These are phyloP conservation scores for Sicyos edulis DNA, from an alignment of 306 rosid species.

Conservation along the genomic window DNA sequence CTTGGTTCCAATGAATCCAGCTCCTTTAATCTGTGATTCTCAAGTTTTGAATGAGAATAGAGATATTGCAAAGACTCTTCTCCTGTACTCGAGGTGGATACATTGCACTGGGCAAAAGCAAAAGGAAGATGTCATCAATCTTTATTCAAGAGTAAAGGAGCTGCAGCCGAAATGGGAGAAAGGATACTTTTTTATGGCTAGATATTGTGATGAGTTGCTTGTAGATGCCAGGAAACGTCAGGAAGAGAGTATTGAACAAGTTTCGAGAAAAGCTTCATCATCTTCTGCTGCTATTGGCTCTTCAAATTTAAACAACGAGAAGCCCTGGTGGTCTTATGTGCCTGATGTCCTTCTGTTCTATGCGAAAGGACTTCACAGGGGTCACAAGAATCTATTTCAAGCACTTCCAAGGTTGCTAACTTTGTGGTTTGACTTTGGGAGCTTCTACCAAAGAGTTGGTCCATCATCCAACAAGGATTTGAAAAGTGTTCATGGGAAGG, in stretches of 20 bases:
- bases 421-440: slow-evolving; percentile 96
- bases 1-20: slow-evolving; percentile 57
- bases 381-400: slow-evolving; percentile 92
- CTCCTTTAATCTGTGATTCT: slow-evolving; percentile 48
- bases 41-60: slow-evolving; percentile 65
- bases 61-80: slow-evolving; percentile 81
- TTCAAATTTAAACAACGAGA: slow-evolving; percentile 58
- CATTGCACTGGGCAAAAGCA: slow-evolving; percentile 99
- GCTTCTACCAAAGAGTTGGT: slow-evolving; percentile 61
- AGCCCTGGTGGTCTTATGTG: slow-evolving; percentile 77
- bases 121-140: slow-evolving; percentile 82
- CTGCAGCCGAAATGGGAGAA: slow-evolving; percentile 96
- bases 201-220: slow-evolving; percentile 87
- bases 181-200: slow-evolving; percentile 85
- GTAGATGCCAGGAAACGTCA: slow-evolving; percentile 94
- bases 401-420: slow-evolving; percentile 97
- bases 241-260: slow-evolving; percentile 61
- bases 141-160: slow-evolving; percentile 82
- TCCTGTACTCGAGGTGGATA: slow-evolving; percentile 88
- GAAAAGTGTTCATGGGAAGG: slow-evolving; percentile 52
- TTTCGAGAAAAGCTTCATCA: slow-evolving; percentile 45
- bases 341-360: slow-evolving; percentile 84
- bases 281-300: slow-evolving; percentile 46
- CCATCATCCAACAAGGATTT: slow-evolving; percentile 53
- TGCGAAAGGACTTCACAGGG: slow-evolving; percentile 92